Evolutionary conservation across 345 rosid species (phyloP).

Genomic region (Draba incana): DNA sequence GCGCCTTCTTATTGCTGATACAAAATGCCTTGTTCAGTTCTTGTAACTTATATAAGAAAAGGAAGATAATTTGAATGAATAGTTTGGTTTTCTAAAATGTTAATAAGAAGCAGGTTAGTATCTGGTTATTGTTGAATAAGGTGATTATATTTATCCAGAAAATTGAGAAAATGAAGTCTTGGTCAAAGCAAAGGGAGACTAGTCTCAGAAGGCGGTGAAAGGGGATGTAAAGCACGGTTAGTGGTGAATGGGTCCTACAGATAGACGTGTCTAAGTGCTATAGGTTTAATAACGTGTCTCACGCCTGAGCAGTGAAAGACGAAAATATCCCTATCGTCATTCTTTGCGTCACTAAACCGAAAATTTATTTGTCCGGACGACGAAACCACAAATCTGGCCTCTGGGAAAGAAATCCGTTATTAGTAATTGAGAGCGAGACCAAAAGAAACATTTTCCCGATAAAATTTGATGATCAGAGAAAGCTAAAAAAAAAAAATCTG

Average conservation of each 20-base stretch:
- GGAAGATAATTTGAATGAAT: too few relatives aligned
- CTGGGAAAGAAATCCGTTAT: conserved; percentile 29
- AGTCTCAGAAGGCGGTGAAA: conserved; percentile 33
- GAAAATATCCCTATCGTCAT: conserved; percentile 21
- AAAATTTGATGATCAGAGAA: conserved; percentile 33
- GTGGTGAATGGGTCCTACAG: conserved; percentile 19
- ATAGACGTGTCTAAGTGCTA: conserved; percentile 14
- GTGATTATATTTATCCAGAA: not conserved
- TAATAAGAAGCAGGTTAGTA: conserved; percentile 12
- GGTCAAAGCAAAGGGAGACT: conserved; percentile 28
- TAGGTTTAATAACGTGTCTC: conserved; percentile 34
- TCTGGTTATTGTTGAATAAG: not conserved
- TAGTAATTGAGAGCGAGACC: not conserved
- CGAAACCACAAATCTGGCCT: conserved; percentile 33
- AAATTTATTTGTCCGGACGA: conserved; percentile 27
- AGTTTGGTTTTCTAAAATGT: conserved; percentile 16
- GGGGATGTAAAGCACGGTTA: not conserved
- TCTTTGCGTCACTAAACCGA: conserved; percentile 29
- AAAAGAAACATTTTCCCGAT: not conserved
- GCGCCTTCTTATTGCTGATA: conserved; percentile 65
- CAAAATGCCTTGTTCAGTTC: not conserved
- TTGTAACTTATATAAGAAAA: too few relatives aligned
- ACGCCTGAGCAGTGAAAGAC: conserved; percentile 15
- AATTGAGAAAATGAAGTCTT: conserved; percentile 14
- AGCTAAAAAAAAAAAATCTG: not conserved